Conservation (phyloP, 768 basidiomycete genomes). For the Neoboletus magnificus region DNA sequence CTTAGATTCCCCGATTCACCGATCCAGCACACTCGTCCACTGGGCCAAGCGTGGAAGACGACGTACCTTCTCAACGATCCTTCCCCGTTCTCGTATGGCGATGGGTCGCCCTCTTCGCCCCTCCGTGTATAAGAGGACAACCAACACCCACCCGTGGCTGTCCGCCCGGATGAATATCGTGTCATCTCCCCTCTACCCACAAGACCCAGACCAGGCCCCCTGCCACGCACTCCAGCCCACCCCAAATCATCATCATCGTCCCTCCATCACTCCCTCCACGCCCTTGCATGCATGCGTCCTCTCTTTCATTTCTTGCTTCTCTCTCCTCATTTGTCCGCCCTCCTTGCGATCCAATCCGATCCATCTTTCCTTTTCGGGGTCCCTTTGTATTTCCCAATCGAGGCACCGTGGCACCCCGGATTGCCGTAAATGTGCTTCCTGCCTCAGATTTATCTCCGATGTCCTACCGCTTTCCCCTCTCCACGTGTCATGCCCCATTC, state of each 20-base stretch:
- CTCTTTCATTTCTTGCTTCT: background rate
- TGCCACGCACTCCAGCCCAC: slow-evolving; percentile 17
- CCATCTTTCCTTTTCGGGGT: slow-evolving; percentile 12
- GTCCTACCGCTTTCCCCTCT: background rate
- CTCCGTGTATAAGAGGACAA: slow-evolving; percentile 19
- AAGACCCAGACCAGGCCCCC: slow-evolving; percentile 20
- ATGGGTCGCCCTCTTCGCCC: background rate
- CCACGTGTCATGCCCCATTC: slow-evolving; percentile 25
- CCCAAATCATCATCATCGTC: slow-evolving; percentile 17
- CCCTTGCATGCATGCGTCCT: slow-evolving; percentile 16
- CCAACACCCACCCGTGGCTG: slow-evolving; percentile 18
- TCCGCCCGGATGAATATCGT: slow-evolving; percentile 8
- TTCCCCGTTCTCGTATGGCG: slow-evolving; percentile 5
- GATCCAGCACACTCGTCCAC: slow-evolving; percentile 12
- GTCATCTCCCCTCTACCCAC: slow-evolving; percentile 27
- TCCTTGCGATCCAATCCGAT: slow-evolving; percentile 12
- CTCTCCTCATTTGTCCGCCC: background rate
- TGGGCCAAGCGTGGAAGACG: slow-evolving; percentile 8
- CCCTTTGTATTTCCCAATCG: slow-evolving; percentile 20
- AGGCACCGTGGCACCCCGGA: slow-evolving; percentile 29
- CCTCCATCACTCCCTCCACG: slow-evolving; percentile 20
- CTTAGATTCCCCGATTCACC: slow-evolving; percentile 31
- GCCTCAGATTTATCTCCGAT: slow-evolving; percentile 30
- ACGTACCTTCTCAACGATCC: slow-evolving; percentile 19
- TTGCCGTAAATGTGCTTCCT: slow-evolving; percentile 22